Evolutionary conservation across 2,329 filamentous ascomycete genomes (phyloP).

Genomic region (Colletotrichum lindemuthianum): DNA sequence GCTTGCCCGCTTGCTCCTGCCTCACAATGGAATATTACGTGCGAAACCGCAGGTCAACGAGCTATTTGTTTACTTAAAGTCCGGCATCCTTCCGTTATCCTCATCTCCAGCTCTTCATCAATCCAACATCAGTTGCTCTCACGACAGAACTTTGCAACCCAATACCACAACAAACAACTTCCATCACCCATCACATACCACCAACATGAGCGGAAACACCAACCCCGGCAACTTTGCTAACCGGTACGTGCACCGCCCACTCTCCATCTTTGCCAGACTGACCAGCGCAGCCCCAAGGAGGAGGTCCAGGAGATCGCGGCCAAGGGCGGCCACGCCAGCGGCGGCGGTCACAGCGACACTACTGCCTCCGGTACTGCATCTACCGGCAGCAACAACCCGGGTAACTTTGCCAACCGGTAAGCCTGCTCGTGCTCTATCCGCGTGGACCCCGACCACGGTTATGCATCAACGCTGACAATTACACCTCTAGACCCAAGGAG

Average conservation of each 20-base stretch:
- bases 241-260: conserved; percentile 17
- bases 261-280: neutral
- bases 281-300: conserved; percentile 35
- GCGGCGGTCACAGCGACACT: conserved; percentile 24
- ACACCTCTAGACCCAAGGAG: conserved; percentile 48
- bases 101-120: too few relatives aligned
- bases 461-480: neutral
- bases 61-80: too few relatives aligned
- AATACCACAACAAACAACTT: too few relatives aligned
- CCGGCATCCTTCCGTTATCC: too few relatives aligned
- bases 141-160: too few relatives aligned
- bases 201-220: conserved; percentile 16
- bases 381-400: conserved; percentile 25
- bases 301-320: conserved; percentile 54
- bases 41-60: too few relatives aligned
- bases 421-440: neutral
- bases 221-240: conserved; percentile 40
- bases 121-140: too few relatives aligned
- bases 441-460: neutral
- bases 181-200: too few relatives aligned
- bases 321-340: conserved; percentile 51
- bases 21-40: too few relatives aligned
- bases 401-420: conserved; percentile 39
- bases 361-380: conserved; percentile 2
- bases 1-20: neutral